Evolutionary conservation across 306 rosid genomes (phyloP), one percentile per base, ranked within the genome.

Genomic region (Pyrus bretschneideri): DNA sequence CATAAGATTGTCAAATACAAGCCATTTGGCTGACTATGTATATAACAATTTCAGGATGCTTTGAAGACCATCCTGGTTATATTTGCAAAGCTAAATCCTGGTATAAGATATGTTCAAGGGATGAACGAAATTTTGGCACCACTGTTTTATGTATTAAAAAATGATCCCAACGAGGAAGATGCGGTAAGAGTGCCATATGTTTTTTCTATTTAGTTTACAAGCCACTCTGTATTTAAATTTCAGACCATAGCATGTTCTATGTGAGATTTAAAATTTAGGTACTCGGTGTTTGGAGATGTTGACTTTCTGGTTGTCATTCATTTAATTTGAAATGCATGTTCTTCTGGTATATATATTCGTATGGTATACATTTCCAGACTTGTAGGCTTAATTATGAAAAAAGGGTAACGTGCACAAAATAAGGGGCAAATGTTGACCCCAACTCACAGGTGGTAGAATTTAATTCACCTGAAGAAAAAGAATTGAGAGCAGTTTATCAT

Each of bases 81-180:
- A 75, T 96, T 96, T 82, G 98, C 98, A 2, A 92, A 96, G 88
- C 85, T 96, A 88, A 96, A 96, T 78, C 99, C 99, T 3, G 99
- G 99, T 30, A 91, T 96, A 80, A 86, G 91, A 91, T 96, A 96
- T 93, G 99, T 96, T 81, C 99, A 96, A 77, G 98, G 98, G 84
- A 96, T 96, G 99, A 96, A 96, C 81, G 99, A 96, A 82, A 61
- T 96, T 81, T 85, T 96, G 89, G 99, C 99, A 71, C 98, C 99
- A 81, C 79, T 96, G 69, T 96, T 73, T 86, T 96, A 89, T 74
- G 93, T 96, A 57, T 91, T 92, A 73, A 96, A 82, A 87, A 90
- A 83, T 87, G 98, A 96, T 71, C 97, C 97, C 3, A 97, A 92
- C 49, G 94, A 88, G 83, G 99, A 92, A 79, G 86, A 88, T 81